These are phyloP conservation scores for Prosopis cineraria DNA, from an alignment of 306 rosid species.

Conservation along the genomic window DNA sequence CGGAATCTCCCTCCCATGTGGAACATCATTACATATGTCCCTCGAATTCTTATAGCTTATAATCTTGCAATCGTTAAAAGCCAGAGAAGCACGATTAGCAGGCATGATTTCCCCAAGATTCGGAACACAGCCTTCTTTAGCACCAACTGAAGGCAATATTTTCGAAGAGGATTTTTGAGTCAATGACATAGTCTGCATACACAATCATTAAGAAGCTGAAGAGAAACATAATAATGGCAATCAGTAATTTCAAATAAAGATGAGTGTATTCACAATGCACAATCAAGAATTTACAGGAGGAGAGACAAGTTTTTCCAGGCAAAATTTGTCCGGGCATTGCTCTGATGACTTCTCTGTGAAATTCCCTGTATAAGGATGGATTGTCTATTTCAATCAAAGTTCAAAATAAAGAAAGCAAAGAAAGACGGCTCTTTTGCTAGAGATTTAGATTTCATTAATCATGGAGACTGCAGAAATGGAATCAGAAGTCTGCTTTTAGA, in stretches of 20 bases:
- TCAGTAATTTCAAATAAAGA: slow-evolving; percentile 22
- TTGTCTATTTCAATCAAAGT: slow-evolving; percentile 29
- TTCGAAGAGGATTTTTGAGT: slow-evolving; percentile 42
- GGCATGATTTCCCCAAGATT: slow-evolving; percentile 62
- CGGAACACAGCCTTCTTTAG: slow-evolving; percentile 41
- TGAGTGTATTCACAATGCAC: slow-evolving; percentile 7
- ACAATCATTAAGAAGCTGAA: slow-evolving; percentile 38
- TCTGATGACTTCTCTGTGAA: slow-evolving; percentile 45
- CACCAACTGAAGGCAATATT: slow-evolving; percentile 42
- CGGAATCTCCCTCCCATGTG: slow-evolving; percentile 44
- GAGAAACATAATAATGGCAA: slow-evolving; percentile 25
- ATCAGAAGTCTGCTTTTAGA: not conserved
- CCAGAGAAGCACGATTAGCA: slow-evolving; percentile 80
- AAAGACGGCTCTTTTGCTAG: slow-evolving; percentile 24
- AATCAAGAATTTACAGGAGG: slow-evolving; percentile 48
- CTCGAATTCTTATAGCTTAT: slow-evolving; percentile 43
- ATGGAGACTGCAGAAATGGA: slow-evolving; percentile 29
- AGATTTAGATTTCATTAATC: slow-evolving; percentile 32
- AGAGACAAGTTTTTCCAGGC: slow-evolving; percentile 42
- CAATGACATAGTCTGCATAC: slow-evolving; percentile 52
- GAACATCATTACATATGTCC: slow-evolving; percentile 35
- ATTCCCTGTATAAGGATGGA: slow-evolving; percentile 44
- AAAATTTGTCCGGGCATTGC: slow-evolving; percentile 39
- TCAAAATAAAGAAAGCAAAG: slow-evolving; percentile 1
- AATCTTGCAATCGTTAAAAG: slow-evolving; percentile 50